Evolutionary conservation across 2,329 filamentous ascomycete genomes (phyloP).

Genomic region (Fusarium sarcochroum): DNA sequence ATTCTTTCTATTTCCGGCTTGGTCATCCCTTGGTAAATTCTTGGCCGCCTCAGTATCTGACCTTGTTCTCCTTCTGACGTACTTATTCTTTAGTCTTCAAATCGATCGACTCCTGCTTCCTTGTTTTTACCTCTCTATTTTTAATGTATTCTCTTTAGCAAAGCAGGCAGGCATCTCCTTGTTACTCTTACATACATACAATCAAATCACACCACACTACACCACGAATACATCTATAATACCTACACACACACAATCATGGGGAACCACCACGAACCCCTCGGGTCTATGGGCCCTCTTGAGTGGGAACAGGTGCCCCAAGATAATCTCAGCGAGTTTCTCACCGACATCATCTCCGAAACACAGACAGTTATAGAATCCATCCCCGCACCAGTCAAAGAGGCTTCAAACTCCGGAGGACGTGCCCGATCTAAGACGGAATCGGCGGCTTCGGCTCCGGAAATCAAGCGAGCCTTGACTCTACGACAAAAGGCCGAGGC

Average conservation of each 20-base stretch:
- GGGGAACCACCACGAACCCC: constrained; percentile 70
- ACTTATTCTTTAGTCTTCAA: not conserved
- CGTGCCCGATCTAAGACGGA: constrained; percentile 70
- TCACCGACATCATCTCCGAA: constrained; percentile 73
- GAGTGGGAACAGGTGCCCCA: constrained; percentile 64
- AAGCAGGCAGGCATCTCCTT: constrained; percentile 12
- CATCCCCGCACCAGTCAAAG: constrained; percentile 67
- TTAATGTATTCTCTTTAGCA: constrained; percentile 5
- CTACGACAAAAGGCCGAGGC: constrained; percentile 60
- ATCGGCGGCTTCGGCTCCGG: constrained; percentile 64
- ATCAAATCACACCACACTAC: constrained; percentile 7
- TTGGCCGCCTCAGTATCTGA: constrained; percentile 18
- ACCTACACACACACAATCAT: constrained; percentile 53
- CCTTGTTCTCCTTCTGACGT: constrained; percentile 36
- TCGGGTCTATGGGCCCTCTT: constrained; percentile 69
- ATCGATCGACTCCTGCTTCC: not conserved
- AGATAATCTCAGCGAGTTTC: constrained; percentile 66
- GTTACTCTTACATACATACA: constrained; percentile 3
- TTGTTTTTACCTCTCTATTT: constrained; percentile 18
- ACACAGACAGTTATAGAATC: constrained; percentile 82
- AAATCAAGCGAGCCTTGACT: constrained; percentile 64
- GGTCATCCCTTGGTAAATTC: constrained; percentile 10
- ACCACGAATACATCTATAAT: constrained; percentile 1
- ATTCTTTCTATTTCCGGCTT: constrained; percentile 21
- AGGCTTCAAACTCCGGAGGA: constrained; percentile 60